Evolutionary conservation across 257 asterid species (phyloP), one percentile per base, ranked within the genome.

Genomic region (Nyctanthes arbortristis): DNA sequence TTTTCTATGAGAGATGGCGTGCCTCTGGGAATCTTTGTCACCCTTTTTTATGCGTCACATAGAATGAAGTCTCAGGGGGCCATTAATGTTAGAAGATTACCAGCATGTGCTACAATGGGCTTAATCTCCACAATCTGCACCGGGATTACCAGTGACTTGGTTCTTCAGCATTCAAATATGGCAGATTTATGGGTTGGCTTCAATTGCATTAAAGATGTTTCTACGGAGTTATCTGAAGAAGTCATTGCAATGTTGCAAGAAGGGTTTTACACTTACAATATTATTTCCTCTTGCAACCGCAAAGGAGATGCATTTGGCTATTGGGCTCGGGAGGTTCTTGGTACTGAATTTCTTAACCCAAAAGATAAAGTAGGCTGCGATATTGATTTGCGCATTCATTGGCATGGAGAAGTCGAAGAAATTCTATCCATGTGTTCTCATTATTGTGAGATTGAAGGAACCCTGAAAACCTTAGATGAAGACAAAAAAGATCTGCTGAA

Each of bases 161-260:
- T 55, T 31, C 14, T 83, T 58, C 63, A 70, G 20, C 55, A 70
- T 11, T 1, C 65, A 0, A 55, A 66, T 13, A 75, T 80, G 85
- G 85, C 71, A 1, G 84, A 83, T 4, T 65, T 80, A 14, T 80
- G 82, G 82, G 62, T 83, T 67, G 85, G 84, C 1, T 45, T 70
- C 37, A 34, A 56, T 12, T 66, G 28, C 7, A 68, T 80, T 2
- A 10, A 36, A 3, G 47, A 70, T 56, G 31, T 66, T 0, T 39
- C 65, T 0, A 27, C 24, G 36, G 67, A 56, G 49, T 59, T 76
- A 0, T 24, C 25, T n/a, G 7, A 30, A 10, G 34, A 64, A n/a
- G 18, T 77, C 0, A 54, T 70, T 8, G 30, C 59, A 6, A 9
- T 14, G 6, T 39, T 83, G 22, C 49, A 40, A 7, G 72, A 71